Conservation (phyloP, 108 stramenopile species). For the Skeletonema grethae region DNA sequence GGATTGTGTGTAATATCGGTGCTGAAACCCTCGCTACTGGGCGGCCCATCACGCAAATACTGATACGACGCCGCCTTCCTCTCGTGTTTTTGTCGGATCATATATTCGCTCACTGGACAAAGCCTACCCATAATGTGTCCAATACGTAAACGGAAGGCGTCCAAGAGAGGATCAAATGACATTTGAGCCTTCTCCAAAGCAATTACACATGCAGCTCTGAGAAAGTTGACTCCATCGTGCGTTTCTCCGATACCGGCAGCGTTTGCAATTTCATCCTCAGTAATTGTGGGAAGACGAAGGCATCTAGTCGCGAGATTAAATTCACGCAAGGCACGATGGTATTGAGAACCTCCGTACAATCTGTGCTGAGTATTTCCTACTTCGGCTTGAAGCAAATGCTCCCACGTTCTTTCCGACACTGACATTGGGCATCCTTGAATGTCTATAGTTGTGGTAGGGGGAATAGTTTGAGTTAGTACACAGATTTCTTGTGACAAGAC, state of each 20-base stretch:
- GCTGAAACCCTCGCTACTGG: conserved; percentile 25
- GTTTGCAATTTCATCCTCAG: conserved; percentile 94
- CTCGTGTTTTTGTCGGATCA: conserved; percentile 79
- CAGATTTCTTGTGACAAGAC: neutral
- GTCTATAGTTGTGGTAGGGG: conserved; percentile 13
- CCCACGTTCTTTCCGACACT: conserved; percentile 76
- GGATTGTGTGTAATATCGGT: conserved; percentile 68
- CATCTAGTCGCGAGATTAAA: conserved; percentile 87
- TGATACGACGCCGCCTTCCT: conserved; percentile 57
- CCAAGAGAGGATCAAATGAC: conserved; percentile 86
- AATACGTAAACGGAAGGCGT: conserved; percentile 65
- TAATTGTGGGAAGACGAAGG: conserved; percentile 79
- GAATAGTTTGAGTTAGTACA: neutral
- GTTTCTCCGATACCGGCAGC: conserved; percentile 91
- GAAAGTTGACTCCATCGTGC: conserved; percentile 93
- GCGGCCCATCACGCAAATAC: conserved; percentile 38
- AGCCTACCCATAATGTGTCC: conserved; percentile 89
- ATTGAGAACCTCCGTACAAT: conserved; percentile 92
- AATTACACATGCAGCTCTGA: conserved; percentile 92
- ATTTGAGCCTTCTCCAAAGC: conserved; percentile 89
- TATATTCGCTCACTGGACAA: conserved; percentile 85
- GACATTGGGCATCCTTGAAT: conserved; percentile 74
- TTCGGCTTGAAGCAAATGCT: conserved; percentile 59
- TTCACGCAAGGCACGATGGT: conserved; percentile 88
- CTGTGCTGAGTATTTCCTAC: conserved; percentile 75